Evolutionary conservation across 306 rosid genomes (phyloP).

Genomic region (Senna tora): DNA sequence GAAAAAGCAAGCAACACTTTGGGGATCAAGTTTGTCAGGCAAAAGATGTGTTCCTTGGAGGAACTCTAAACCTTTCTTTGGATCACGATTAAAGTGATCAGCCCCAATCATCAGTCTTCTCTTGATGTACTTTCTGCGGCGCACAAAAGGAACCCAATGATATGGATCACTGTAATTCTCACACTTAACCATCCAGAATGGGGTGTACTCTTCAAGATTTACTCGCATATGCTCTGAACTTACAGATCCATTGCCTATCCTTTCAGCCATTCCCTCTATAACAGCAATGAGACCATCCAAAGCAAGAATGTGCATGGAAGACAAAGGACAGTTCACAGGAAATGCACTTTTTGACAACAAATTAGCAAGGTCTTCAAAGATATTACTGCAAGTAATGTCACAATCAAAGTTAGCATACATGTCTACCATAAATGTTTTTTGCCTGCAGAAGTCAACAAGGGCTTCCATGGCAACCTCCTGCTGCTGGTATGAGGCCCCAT

Average conservation of each 20-base stretch:
- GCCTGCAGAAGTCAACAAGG: conserved; percentile 92
- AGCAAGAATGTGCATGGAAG: conserved; percentile 89
- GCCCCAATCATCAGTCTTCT: conserved; percentile 99
- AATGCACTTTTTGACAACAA: conserved; percentile 90
- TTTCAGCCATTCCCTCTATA: conserved; percentile 98
- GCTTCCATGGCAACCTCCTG: conserved; percentile 97
- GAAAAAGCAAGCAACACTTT: conserved; percentile 98
- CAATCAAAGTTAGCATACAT: conserved; percentile 95
- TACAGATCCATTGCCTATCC: conserved; percentile 74
- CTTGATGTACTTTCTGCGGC: conserved; percentile 87
- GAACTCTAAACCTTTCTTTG: conserved; percentile 96
- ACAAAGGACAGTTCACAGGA: conserved; percentile 88
- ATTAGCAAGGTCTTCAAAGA: conserved; percentile 92
- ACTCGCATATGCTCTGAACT: conserved; percentile 67
- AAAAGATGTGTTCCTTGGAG: conserved; percentile 98
- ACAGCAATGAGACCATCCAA: conserved; percentile 96
- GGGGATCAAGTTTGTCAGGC: conserved; percentile 98
- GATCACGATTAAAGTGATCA: conserved; percentile 98
- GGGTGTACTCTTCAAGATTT: conserved; percentile 81
- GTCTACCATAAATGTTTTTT: conserved; percentile 85
- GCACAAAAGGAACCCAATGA: conserved; percentile 90
- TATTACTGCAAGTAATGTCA: conserved; percentile 93
- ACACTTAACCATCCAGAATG: conserved; percentile 98
- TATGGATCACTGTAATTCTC: conserved; percentile 84
- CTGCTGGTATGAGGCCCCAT: conserved; percentile 90